A percentile compares a stretch with the other conserved stretches of the same genome.
phyloP scores from a whole-genome alignment of 2,329 filamentous ascomycete species.

The Penicillium sclerotiorum region DNA sequence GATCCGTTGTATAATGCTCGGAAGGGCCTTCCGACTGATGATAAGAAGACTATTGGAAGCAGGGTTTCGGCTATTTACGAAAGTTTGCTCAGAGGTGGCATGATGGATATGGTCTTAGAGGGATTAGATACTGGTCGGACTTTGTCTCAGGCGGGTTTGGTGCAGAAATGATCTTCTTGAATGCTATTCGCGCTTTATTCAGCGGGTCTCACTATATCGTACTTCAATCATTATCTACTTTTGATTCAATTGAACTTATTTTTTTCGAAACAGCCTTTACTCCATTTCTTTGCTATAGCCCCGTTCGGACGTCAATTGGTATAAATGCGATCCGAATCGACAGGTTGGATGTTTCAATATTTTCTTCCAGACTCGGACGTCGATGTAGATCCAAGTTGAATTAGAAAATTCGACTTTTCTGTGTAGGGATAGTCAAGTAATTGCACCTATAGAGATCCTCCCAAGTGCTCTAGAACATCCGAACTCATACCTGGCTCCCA shows the following conservation, averaged over 20 bases:
- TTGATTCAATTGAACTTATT: no score
- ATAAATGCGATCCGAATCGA: no score
- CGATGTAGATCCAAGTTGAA: no score
- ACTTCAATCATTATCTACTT: no score
- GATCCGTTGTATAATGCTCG: conserved; percentile 19
- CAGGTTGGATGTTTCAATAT: no score
- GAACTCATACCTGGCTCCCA: background rate
- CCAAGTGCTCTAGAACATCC: no score
- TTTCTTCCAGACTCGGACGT: no score
- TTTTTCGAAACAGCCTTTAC: no score
- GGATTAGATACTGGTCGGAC: conserved; percentile 4
- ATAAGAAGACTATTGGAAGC: conserved; percentile 17
- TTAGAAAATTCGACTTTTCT: no score
- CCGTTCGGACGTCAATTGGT: no score
- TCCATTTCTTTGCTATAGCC: no score
- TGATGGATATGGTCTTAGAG: conserved; percentile 15
- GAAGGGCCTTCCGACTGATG: conserved; percentile 7
- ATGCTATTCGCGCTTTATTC: background rate
- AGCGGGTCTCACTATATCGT: no score
- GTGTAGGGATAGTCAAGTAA: background rate
- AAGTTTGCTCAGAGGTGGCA: conserved; percentile 10
- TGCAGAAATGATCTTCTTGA: background rate
- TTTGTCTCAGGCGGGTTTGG: background rate
- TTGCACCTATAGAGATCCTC: background rate
- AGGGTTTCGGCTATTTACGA: conserved; percentile 15